Evolutionary conservation across 1,284 basidiomycete genomes (phyloP), one percentile per base, ranked within the genome.

Genomic region (Takashimella tepidaria): DNA sequence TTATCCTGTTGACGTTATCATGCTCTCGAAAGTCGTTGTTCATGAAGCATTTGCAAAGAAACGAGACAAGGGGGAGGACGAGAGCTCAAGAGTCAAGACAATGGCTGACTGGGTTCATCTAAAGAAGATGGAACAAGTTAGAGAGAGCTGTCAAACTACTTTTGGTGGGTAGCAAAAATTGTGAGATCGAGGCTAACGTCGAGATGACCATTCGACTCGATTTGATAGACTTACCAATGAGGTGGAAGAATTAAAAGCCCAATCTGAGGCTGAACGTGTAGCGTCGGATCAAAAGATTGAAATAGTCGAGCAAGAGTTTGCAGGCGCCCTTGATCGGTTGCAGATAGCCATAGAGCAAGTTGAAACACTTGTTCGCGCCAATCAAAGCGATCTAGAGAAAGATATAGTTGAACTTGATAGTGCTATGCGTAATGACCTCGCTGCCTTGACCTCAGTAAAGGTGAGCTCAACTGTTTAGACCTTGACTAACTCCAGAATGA

Each of bases 241-340:
- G 43, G 60, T 74, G 51, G 66, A 64, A 22, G 67, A 81, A 55
- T 81, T 89, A 62, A 87, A 89, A 0, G 83, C 83, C 1, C 84
- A 86, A 23, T 83, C 82, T 3, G 90, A 89, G 67, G 70, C 77
- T n/a, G 81, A 82, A 55, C 83, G 84, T 25, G 84, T 89, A 73
- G 82, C 85, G 83, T 61, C 59, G 79, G 65, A 69, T 43, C 59
- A 84, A 40, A 81, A 80, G 56, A 82, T 84, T 8, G 76, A 79
- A 0, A 81, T 81, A 47, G 74, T 82, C 2, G 80, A 59, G 37
- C 42, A 48, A 41, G 71, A 74, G 47, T 72, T 73, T 48, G 52
- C 53, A 8, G 63, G 68, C 21, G 68, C 63, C 2, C 55, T 71
- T 3, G 58, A 50, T 0, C 57, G 70, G 20, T 56, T 72, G 21